Conservation (phyloP, 2,329 filamentous ascomycete genomes). For the Drechslerella dactyloides region DNA sequence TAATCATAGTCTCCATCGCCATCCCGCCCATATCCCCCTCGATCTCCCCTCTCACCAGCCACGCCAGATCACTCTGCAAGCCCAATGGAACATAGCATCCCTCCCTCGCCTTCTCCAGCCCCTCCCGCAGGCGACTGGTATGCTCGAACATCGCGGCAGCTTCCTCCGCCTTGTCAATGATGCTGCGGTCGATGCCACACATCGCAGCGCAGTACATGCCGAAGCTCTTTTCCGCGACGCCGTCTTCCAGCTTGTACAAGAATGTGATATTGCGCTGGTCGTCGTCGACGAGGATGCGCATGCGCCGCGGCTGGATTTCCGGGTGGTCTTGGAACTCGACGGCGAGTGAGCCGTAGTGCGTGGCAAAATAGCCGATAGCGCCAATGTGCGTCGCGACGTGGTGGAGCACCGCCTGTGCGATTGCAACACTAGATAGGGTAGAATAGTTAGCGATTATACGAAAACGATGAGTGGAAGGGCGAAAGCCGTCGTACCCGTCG, state of each 20-base stretch:
- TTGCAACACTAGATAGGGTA: constrained; percentile 72
- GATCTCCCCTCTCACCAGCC: constrained; percentile 67
- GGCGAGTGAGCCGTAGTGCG: constrained; percentile 93
- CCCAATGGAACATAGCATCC: constrained; percentile 84
- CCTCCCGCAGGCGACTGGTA: constrained; percentile 86
- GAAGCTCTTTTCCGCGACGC: constrained; percentile 94
- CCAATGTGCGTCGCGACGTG: constrained; percentile 92
- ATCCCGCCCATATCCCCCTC: constrained; percentile 59
- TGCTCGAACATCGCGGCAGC: constrained; percentile 95
- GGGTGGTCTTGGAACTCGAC: constrained; percentile 89
- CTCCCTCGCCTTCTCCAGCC: constrained; percentile 77
- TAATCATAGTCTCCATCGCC: constrained; percentile 67
- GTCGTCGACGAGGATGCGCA: constrained; percentile 94
- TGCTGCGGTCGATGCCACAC: constrained; percentile 85
- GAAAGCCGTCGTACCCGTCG: constrained; percentile 64
- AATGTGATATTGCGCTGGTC: constrained; percentile 87
- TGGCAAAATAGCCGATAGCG: constrained; percentile 94
- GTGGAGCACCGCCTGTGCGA: constrained; percentile 95
- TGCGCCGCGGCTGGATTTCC: constrained; percentile 82
- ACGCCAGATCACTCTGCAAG: constrained; percentile 83
- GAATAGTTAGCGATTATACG: constrained; percentile 12
- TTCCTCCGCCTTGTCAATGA: constrained; percentile 85
- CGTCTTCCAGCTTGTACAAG: constrained; percentile 89
- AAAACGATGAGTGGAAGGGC: too few species aligned
- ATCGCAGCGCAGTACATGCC: constrained; percentile 99